phyloP scores from a whole-genome alignment of 108 stramenopile species.

The Phaeodactylum tricornutum region DNA sequence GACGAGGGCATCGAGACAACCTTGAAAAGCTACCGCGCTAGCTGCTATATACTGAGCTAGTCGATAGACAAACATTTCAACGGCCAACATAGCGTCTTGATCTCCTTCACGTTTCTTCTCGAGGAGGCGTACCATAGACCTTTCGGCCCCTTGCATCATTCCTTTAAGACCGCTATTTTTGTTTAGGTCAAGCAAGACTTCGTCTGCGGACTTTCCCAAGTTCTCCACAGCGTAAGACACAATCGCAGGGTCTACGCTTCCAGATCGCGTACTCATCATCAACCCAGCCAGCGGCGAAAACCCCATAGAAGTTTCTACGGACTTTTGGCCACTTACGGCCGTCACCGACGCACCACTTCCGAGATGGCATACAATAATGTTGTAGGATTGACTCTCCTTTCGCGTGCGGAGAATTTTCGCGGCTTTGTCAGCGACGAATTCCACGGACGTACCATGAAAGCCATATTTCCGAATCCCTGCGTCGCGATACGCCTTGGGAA shows the following conservation, averaged over 20 bases:
- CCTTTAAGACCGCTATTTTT: slow-evolving; percentile 38
- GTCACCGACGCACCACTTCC: slow-evolving; percentile 35
- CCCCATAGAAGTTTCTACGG: slow-evolving; percentile 45
- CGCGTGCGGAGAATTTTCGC: slow-evolving; percentile 2
- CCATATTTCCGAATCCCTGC: slow-evolving; percentile 33
- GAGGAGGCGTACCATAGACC: slow-evolving; percentile 23
- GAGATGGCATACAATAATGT: slow-evolving; percentile 36
- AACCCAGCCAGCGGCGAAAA: slow-evolving; percentile 35
- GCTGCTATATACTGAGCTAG: slow-evolving; percentile 26
- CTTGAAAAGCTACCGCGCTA: slow-evolving; percentile 19
- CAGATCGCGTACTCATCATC: slow-evolving; percentile 48
- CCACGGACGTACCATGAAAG: slow-evolving; percentile 42
- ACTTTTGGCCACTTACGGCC: slow-evolving; percentile 14
- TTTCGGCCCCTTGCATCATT: slow-evolving; percentile 10
- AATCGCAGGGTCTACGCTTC: slow-evolving; percentile 32
- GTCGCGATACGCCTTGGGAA: slow-evolving; percentile 26
- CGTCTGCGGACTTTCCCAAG: slow-evolving; percentile 15
- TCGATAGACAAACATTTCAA: slow-evolving; percentile 36
- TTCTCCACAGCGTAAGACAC: slow-evolving; percentile 11
- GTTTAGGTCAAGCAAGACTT: slow-evolving; percentile 30
- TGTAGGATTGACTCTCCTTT: not conserved
- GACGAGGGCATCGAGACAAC: slow-evolving; percentile 31
- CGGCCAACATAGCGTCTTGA: slow-evolving; percentile 25
- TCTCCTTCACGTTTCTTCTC: slow-evolving; percentile 2
- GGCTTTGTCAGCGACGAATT: slow-evolving; percentile 24